Evolutionary conservation across 2,329 filamentous ascomycete genomes (phyloP).

Genomic region (Penicillium sp.): DNA sequence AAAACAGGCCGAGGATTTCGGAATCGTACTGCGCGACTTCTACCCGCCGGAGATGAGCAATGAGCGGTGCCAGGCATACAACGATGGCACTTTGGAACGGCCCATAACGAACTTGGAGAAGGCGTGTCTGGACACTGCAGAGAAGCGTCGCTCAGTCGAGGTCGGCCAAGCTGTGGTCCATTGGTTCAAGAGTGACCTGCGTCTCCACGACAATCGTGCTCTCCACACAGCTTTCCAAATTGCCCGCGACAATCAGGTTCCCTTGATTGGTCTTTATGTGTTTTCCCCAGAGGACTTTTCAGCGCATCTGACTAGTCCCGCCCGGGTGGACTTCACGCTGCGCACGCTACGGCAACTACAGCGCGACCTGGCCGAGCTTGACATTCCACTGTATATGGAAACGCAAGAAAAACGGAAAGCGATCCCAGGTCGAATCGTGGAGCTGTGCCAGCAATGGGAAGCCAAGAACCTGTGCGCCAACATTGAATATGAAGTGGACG

Average conservation of each 20-base stretch:
- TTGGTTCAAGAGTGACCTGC: constrained; percentile 86
- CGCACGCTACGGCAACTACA: constrained; percentile 65
- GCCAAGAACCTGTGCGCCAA: constrained; percentile 76
- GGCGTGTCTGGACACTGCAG: constrained; percentile 60
- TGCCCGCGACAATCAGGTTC: constrained; percentile 65
- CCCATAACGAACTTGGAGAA: constrained; percentile 67
- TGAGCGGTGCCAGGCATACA: constrained; percentile 71
- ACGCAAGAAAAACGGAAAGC: constrained; percentile 64
- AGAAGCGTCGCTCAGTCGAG: constrained; percentile 51
- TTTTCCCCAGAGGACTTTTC: constrained; percentile 80
- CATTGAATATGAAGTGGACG: constrained; percentile 89
- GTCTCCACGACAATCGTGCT: constrained; percentile 69
- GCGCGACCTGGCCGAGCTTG: constrained; percentile 63
- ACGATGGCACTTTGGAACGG: constrained; percentile 62
- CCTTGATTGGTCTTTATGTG: constrained; percentile 73
- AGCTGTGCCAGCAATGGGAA: constrained; percentile 68
- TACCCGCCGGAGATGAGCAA: constrained; percentile 88
- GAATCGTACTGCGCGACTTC: constrained; percentile 68
- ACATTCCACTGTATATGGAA: constrained; percentile 76
- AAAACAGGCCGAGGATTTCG: constrained; percentile 50
- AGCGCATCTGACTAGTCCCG: constrained; percentile 70
- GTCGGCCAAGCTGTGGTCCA: constrained; percentile 68
- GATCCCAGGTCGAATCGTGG: constrained; percentile 60
- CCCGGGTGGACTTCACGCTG: constrained; percentile 77
- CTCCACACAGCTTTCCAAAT: constrained; percentile 64